These are phyloP conservation scores for Plasmodium inui DNA, from an alignment of 169 alveolate genomes.

Conservation along the genomic window DNA sequence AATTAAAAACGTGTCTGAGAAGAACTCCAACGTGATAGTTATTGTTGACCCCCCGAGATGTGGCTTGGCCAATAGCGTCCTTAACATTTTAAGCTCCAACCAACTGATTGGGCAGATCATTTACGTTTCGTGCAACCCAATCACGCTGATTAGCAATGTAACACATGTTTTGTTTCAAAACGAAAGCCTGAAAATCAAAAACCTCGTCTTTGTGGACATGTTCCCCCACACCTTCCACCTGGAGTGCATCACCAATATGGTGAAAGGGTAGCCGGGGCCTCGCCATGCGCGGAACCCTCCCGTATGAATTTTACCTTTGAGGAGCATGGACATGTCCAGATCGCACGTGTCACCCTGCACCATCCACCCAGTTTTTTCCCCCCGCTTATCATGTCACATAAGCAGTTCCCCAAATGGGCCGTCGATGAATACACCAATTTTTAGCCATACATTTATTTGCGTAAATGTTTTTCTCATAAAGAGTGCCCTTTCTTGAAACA, in stretches of 20 bases:
- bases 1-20: slow-evolving; percentile 36
- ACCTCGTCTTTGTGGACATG: slow-evolving; percentile 73
- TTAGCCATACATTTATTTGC: neutral
- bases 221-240: slow-evolving; percentile 75
- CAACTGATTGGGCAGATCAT: slow-evolving; percentile 58
- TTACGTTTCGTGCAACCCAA: slow-evolving; percentile 75
- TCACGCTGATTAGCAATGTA: slow-evolving; percentile 39
- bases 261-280: neutral
- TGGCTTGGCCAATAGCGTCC: slow-evolving; percentile 58
- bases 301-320: neutral
- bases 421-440: neutral
- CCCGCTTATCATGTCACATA: neutral
- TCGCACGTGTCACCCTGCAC: neutral
- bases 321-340: neutral
- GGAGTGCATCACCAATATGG: slow-evolving; percentile 63
- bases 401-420: neutral
- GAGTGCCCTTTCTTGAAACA: neutral
- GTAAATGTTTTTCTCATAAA: neutral
- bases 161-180: slow-evolving; percentile 63
- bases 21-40: slow-evolving; percentile 56
- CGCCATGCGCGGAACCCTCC: neutral
- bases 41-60: slow-evolving; percentile 76
- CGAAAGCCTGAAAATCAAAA: slow-evolving; percentile 58
- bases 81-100: slow-evolving; percentile 50
- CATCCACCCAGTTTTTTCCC: neutral